A percentile compares a stretch with the other conserved stretches of the same genome.
Conservation (phyloP, 73 alveolate species). For the Tetrahymena thermophila region DNA sequence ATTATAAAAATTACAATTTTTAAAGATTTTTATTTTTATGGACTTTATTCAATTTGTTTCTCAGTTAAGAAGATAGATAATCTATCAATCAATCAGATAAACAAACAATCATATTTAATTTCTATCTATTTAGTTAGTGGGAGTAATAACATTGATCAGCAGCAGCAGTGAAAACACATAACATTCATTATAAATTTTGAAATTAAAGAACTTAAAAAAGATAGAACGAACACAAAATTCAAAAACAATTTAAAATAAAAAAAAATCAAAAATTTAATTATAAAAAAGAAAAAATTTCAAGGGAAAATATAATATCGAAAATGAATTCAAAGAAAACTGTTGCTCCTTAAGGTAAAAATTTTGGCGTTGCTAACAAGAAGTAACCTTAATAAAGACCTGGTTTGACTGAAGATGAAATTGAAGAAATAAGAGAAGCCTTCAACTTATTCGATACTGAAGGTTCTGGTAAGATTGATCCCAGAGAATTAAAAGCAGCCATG, state of each 20-base stretch:
- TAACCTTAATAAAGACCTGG: constrained; percentile 58
- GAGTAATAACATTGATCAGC: not conserved
- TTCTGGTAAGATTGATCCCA: constrained; percentile 95
- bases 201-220: not conserved
- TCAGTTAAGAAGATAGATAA: not conserved
- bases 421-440: constrained; percentile 96
- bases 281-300: not conserved
- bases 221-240: not conserved
- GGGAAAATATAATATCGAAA: not conserved
- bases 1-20: too few species aligned
- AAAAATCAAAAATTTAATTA: not conserved
- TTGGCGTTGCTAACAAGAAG: not conserved
- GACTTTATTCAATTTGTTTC: not conserved
- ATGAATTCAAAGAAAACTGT: not conserved
- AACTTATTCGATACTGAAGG: constrained; percentile 93
- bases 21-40: not conserved
- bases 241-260: not conserved
- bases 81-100: not conserved
- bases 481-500: constrained; percentile 97
- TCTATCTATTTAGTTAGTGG: not conserved
- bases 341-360: not conserved
- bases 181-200: not conserved
- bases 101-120: not conserved
- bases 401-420: constrained; percentile 70
- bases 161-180: not conserved